phyloP scores from a whole-genome alignment of 2,329 filamentous ascomycete species.

The Ophioceras dolichostomum region DNA sequence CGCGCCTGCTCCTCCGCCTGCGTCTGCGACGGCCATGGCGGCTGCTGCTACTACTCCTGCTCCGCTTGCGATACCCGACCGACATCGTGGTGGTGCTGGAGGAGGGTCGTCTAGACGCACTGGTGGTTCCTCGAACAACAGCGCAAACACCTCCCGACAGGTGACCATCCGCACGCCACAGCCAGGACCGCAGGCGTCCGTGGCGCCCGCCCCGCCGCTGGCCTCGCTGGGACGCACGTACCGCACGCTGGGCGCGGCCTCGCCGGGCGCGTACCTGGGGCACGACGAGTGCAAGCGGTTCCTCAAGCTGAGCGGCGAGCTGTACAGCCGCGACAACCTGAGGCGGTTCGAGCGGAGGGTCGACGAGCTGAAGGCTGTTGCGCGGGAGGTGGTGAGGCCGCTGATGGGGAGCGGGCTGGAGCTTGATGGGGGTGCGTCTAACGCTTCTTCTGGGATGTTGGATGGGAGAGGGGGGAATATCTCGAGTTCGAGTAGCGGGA shows the following conservation, averaged over 20 bases:
- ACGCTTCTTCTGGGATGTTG: too few species aligned
- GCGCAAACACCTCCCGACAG: too few species aligned
- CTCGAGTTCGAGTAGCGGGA: too few species aligned
- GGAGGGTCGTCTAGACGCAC: too few species aligned
- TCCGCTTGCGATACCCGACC: too few species aligned
- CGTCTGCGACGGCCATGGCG: conserved; percentile 8
- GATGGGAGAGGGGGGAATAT: too few species aligned
- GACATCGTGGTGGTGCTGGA: too few species aligned
- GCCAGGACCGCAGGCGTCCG: conserved; percentile 8
- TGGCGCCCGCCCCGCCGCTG: conserved; percentile 30
- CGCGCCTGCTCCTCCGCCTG: conserved; percentile 46
- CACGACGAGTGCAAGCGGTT: conserved; percentile 89
- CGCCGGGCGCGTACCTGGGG: conserved; percentile 52
- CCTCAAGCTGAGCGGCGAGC: conserved; percentile 67
- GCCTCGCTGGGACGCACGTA: conserved; percentile 62
- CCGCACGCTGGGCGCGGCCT: conserved; percentile 56
- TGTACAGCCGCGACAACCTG: conserved; percentile 80
- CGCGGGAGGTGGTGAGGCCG: conserved; percentile 70
- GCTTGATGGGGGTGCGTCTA: too few species aligned
- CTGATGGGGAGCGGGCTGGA: conserved; percentile 79
- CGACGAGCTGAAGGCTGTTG: conserved; percentile 78
- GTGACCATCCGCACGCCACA: conserved; percentile 3
- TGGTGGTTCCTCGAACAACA: too few species aligned
- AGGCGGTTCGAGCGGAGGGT: conserved; percentile 75
- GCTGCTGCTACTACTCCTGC: conserved; percentile 1